Conservation (phyloP, 73 alveolate genomes). For the Uronychia binucleata region DNA sequence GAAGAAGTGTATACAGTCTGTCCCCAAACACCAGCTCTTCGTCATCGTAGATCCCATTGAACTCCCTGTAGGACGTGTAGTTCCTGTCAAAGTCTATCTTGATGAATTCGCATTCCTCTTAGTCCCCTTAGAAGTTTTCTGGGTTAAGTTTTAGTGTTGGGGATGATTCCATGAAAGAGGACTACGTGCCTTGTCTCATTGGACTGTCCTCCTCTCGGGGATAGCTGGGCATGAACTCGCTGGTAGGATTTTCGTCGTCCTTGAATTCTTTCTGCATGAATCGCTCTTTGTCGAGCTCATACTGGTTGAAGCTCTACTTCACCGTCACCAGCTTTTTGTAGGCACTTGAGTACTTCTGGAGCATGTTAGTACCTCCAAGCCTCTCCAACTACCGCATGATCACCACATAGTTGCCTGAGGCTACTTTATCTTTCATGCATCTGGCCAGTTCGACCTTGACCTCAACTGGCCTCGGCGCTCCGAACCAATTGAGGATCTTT, state of each 20-base stretch:
- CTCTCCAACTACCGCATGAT: constrained; percentile 39
- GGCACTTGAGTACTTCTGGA: constrained; percentile 11
- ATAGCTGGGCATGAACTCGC: constrained; percentile 19
- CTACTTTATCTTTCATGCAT: constrained; percentile 55
- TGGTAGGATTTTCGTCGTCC: constrained; percentile 18
- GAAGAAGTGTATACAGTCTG: constrained; percentile 33
- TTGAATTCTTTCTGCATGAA: constrained; percentile 46
- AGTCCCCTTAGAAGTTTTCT: no score
- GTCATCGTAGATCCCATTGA: constrained; percentile 55
- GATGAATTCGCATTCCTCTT: not conserved
- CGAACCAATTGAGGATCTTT: not conserved
- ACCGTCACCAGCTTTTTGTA: constrained; percentile 23
- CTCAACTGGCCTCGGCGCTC: constrained; percentile 29
- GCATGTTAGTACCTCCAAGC: constrained; percentile 50
- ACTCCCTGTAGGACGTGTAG: constrained; percentile 36
- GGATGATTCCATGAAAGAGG: not conserved
- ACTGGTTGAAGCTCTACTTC: constrained; percentile 17
- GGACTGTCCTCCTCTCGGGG: constrained; percentile 15
- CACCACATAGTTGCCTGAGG: constrained; percentile 49
- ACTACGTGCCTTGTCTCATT: constrained; percentile 5
- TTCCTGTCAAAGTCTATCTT: constrained; percentile 19
- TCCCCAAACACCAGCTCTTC: constrained; percentile 45
- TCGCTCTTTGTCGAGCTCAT: constrained; percentile 9
- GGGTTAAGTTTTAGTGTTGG: no score
- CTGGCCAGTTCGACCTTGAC: constrained; percentile 35